These are phyloP conservation scores for Mariannaea elegans DNA, from an alignment of 2,329 filamentous ascomycete genomes.

Conservation along the genomic window DNA sequence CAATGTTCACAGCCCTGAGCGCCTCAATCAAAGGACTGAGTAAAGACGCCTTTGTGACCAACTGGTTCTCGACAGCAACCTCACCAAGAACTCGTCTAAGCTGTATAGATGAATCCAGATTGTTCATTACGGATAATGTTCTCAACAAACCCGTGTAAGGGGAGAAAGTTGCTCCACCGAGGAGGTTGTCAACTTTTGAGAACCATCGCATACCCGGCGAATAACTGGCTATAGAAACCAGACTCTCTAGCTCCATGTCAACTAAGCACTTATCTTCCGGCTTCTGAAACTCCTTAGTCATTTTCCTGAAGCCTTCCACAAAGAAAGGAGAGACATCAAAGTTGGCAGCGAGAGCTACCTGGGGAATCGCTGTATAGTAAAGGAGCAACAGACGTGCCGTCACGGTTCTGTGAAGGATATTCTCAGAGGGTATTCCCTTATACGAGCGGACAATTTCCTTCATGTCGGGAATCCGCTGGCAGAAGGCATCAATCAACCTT, in stretches of 20 bases:
- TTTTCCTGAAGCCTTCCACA: conserved; percentile 69
- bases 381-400: conserved; percentile 79
- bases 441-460: conserved; percentile 83
- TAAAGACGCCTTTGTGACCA: conserved; percentile 64
- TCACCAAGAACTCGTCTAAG: conserved; percentile 66
- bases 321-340: conserved; percentile 88
- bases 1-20: conserved; percentile 31
- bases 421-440: conserved; percentile 71
- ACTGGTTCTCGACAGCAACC: conserved; percentile 71
- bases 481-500: conserved; percentile 78
- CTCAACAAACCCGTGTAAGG: conserved; percentile 77
- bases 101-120: conserved; percentile 49
- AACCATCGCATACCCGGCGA: conserved; percentile 94
- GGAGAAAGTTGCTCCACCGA: conserved; percentile 55
- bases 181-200: conserved; percentile 72
- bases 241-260: conserved; percentile 80
- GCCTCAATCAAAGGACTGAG: conserved; percentile 57
- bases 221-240: conserved; percentile 81
- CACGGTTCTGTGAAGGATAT: conserved; percentile 80
- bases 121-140: conserved; percentile 44
- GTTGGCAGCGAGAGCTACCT: conserved; percentile 81
- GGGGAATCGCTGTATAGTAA: conserved; percentile 87
- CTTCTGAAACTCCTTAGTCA: conserved; percentile 64
- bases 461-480: conserved; percentile 79
- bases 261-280: conserved; percentile 62